Conservation (phyloP, 805 yeast species). For the Wickerhamomyces chambardii region DNA sequence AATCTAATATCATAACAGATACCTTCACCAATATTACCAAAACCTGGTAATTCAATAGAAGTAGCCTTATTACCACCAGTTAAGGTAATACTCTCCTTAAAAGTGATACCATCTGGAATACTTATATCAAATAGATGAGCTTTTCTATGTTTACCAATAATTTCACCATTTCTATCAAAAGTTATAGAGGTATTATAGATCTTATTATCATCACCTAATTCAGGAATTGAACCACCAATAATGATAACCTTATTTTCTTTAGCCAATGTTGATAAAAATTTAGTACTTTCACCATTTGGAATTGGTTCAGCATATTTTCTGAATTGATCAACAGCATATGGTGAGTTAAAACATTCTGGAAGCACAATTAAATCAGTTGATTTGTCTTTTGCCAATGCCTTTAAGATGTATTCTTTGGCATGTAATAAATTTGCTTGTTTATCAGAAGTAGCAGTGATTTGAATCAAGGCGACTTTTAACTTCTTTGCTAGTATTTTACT, state of each 20-base stretch:
- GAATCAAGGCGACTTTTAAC: constrained; percentile 77
- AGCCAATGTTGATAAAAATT: constrained; percentile 59
- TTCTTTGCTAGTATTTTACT: constrained; percentile 26
- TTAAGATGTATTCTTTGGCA: constrained; percentile 52
- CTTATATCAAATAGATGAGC: constrained; percentile 85
- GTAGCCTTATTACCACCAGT: constrained; percentile 76
- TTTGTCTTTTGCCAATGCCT: constrained; percentile 48
- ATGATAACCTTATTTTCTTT: constrained; percentile 49
- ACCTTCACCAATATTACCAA: constrained; percentile 75
- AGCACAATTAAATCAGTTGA: constrained; percentile 71
- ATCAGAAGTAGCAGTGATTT: constrained; percentile 61
- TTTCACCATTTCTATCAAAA: constrained; percentile 61
- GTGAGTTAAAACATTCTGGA: constrained; percentile 95
- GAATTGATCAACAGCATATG: constrained; percentile 82
- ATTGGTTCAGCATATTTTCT: constrained; percentile 77
- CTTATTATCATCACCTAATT: constrained; percentile 42
- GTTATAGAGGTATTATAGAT: constrained; percentile 68
- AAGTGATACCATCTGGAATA: constrained; percentile 84
- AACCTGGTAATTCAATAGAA: constrained; percentile 51
- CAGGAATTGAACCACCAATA: constrained; percentile 93
- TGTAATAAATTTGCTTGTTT: constrained; percentile 69
- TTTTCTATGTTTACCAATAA: constrained; percentile 80
- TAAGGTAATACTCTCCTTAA: constrained; percentile 70
- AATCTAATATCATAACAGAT: constrained; percentile 77
- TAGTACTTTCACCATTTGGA: constrained; percentile 61